Percentiles rank a stretch among this genome's conserved stretches.
phyloP scores from a whole-genome alignment of 2,329 filamentous ascomycete genomes.

The Gaeumannomyces sp. region DNA sequence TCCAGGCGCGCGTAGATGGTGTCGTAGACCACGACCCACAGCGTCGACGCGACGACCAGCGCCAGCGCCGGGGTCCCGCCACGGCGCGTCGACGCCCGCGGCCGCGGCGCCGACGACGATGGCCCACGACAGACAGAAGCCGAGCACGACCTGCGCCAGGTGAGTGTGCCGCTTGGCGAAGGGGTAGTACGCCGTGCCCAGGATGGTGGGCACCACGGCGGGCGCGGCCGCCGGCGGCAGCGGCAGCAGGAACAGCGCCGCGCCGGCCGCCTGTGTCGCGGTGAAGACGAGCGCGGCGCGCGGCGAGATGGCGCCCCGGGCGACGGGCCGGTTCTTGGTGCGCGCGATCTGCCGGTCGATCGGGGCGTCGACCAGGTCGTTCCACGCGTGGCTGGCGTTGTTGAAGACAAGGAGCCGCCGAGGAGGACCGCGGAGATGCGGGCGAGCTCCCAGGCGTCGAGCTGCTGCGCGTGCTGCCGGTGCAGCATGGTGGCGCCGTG shows the following conservation, averaged over 20 bases:
- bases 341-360: slow-evolving; percentile 26
- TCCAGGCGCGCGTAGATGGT: slow-evolving; percentile 4
- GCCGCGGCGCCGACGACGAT: not conserved
- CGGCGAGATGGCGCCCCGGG: slow-evolving; percentile 26
- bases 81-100: not conserved
- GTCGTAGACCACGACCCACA: slow-evolving; percentile 5
- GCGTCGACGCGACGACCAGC: not conserved
- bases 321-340: slow-evolving; percentile 26
- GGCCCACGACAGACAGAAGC: not conserved
- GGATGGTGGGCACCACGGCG: not conserved
- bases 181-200: not conserved
- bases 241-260: slow-evolving; percentile 19
- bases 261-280: slow-evolving; percentile 19
- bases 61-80: not conserved
- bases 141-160: slow-evolving; percentile 4
- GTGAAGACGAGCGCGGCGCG: slow-evolving; percentile 25
- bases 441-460: too few relatives aligned
- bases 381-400: slow-evolving; percentile 29
- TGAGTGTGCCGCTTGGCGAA: slow-evolving; percentile 3
- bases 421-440: slow-evolving; percentile 17
- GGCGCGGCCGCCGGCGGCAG: slow-evolving; percentile 13
- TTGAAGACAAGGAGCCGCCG: slow-evolving; percentile 24
- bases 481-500: slow-evolving; percentile 19
- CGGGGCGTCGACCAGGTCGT: slow-evolving; percentile 29
- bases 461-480: too few relatives aligned